These are phyloP conservation scores for Gentiana dahurica DNA, from an alignment of 257 asterid genomes.

Conservation along the genomic window DNA sequence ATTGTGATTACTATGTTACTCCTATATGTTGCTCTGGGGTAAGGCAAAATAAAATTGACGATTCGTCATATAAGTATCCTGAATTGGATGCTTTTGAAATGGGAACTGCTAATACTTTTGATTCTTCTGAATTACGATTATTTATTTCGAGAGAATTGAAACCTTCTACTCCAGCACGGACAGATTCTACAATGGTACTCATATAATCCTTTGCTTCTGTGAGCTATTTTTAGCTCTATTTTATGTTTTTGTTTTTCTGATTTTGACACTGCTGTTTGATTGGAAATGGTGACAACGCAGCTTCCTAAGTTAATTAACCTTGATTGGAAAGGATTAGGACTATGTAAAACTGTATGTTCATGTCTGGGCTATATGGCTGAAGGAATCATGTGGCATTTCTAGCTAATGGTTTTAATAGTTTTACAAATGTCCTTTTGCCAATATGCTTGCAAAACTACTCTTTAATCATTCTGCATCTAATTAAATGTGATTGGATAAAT, in stretches of 20 bases:
- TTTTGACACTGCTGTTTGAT: no score
- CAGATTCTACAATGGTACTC: constrained; percentile 51
- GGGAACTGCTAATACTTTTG: constrained; percentile 48
- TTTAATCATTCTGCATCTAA: no score
- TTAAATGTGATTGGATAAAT: no score
- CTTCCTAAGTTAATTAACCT: background rate
- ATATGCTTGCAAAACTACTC: no score
- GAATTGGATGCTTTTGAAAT: constrained; percentile 37
- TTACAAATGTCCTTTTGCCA: no score
- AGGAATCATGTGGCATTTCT: constrained; percentile 2
- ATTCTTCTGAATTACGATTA: constrained; percentile 63
- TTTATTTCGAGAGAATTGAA: constrained; percentile 63
- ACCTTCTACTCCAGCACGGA: constrained; percentile 58
- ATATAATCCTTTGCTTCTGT: background rate
- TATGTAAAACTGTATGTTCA: background rate
- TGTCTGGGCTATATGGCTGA: background rate
- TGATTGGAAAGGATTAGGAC: background rate
- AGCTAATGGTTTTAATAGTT: no score
- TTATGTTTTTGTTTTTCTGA: background rate
- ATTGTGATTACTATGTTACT: no score
- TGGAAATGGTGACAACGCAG: no score
- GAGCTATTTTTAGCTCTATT: background rate
- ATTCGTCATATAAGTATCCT: constrained; percentile 34
- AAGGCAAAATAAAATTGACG: constrained; percentile 32
- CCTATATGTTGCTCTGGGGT: no score